Evolutionary conservation across 352 stramenopile genomes (phyloP).

Genomic region (Pythium sp.): DNA sequence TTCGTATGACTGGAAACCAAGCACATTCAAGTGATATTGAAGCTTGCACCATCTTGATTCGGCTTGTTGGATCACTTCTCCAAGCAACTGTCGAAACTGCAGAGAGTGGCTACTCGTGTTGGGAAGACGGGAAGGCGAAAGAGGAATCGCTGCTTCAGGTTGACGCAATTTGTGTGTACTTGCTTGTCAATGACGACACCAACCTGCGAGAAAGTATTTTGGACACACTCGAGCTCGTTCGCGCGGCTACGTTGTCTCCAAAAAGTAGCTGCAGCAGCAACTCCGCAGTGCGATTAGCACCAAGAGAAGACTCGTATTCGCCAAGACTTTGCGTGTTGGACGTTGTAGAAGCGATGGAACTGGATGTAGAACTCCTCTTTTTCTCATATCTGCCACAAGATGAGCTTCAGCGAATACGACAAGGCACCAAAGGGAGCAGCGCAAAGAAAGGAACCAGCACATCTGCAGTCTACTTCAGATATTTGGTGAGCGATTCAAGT

Average conservation of each 20-base stretch:
- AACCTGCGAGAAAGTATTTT: slow-evolving; percentile 29
- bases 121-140: slow-evolving; percentile 30
- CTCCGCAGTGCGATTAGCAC: neutral
- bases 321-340: slow-evolving; percentile 12
- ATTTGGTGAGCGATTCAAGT: slow-evolving; percentile 11
- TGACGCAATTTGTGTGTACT: slow-evolving; percentile 52
- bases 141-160: slow-evolving; percentile 62
- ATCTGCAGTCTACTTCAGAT: slow-evolving; percentile 1
- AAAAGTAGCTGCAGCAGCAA: neutral
- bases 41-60: slow-evolving; percentile 32
- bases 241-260: neutral
- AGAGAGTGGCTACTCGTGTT: slow-evolving; percentile 12
- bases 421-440: no score
- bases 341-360: slow-evolving; percentile 25
- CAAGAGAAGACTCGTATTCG: neutral
- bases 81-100: slow-evolving; percentile 10
- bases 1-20: slow-evolving; percentile 46
- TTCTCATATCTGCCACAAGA: slow-evolving; percentile 26
- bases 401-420: slow-evolving; percentile 2
- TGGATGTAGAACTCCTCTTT: slow-evolving; percentile 26
- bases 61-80: slow-evolving; percentile 34
- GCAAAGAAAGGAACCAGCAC: neutral
- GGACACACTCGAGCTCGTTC: slow-evolving; percentile 32
- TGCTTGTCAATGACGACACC: slow-evolving; percentile 48
- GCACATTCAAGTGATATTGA: slow-evolving; percentile 25